phyloP scores from a whole-genome alignment of 2,329 filamentous ascomycete genomes.

The Fonsecaea erecta region DNA sequence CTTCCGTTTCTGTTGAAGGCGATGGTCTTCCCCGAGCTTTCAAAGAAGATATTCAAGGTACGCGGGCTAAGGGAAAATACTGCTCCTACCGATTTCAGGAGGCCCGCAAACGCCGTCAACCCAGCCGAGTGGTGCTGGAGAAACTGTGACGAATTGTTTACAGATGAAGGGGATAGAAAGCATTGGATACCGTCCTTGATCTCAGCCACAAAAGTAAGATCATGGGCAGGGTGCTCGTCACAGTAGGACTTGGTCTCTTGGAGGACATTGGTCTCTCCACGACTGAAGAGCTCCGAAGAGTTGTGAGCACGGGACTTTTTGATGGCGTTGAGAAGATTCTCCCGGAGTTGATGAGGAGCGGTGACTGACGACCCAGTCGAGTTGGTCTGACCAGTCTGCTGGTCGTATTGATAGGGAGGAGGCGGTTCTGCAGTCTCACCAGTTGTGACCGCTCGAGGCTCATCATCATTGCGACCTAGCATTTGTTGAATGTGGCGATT shows the following conservation, averaged over 20 bases:
- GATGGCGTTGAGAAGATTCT: slow-evolving; percentile 72
- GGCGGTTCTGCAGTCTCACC: slow-evolving; percentile 39
- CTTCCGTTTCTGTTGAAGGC: slow-evolving; percentile 88
- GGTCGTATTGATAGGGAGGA: slow-evolving; percentile 48
- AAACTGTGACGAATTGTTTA: slow-evolving; percentile 59
- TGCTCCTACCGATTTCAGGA: slow-evolving; percentile 71
- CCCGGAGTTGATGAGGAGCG: slow-evolving; percentile 51
- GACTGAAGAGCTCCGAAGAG: slow-evolving; percentile 72
- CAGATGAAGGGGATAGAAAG: slow-evolving; percentile 64
- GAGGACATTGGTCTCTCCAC: slow-evolving; percentile 72
- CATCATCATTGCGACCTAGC: slow-evolving; percentile 37
- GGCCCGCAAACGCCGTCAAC: slow-evolving; percentile 70
- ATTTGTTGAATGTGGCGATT: slow-evolving; percentile 43
- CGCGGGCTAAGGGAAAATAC: slow-evolving; percentile 73
- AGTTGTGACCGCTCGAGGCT: slow-evolving; percentile 24
- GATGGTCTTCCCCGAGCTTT: slow-evolving; percentile 77
- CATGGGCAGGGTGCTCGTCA: slow-evolving; percentile 73
- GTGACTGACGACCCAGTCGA: slow-evolving; percentile 41
- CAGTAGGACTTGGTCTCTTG: slow-evolving; percentile 87
- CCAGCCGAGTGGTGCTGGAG: slow-evolving; percentile 63
- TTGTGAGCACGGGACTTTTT: slow-evolving; percentile 77
- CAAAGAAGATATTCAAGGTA: slow-evolving; percentile 85
- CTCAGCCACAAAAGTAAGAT: slow-evolving; percentile 72
- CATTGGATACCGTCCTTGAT: slow-evolving; percentile 74
- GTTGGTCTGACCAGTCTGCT: slow-evolving; percentile 34